Evolutionary conservation across 208 protist genomes (phyloP).

Genomic region (Leishmania braziliensis): DNA sequence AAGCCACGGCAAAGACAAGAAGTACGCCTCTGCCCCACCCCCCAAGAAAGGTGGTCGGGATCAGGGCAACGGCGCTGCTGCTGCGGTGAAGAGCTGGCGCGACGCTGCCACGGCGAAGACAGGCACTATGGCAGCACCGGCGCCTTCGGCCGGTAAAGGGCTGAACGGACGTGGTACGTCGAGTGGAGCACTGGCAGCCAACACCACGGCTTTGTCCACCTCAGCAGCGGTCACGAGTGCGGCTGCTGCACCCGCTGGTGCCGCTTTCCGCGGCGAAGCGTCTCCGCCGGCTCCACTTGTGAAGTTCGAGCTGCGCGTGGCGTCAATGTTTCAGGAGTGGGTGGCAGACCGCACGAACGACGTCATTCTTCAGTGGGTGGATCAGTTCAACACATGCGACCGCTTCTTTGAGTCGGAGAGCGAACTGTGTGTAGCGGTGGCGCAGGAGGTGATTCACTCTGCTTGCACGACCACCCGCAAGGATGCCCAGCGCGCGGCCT

Average conservation of each 20-base stretch:
- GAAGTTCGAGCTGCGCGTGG: slow-evolving; percentile 72
- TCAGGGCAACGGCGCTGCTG: not conserved
- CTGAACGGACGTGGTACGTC: slow-evolving; percentile 21
- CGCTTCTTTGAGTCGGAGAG: slow-evolving; percentile 48
- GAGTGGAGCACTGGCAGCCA: not conserved
- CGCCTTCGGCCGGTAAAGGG: not conserved
- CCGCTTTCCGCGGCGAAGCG: slow-evolving; percentile 20
- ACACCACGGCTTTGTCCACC: not conserved
- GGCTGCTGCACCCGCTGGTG: not conserved
- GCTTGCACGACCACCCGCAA: slow-evolving; percentile 85
- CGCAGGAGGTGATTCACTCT: slow-evolving; percentile 70
- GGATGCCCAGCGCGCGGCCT: slow-evolving; percentile 82
- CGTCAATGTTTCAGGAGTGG: slow-evolving; percentile 78
- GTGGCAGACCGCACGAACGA: slow-evolving; percentile 77
- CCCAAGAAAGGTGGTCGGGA: slow-evolving; percentile 19
- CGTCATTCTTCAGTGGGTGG: slow-evolving; percentile 79
- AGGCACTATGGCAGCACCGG: not conserved
- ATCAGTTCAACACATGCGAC: slow-evolving; percentile 74
- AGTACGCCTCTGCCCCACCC: slow-evolving; percentile 9
- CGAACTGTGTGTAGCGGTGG: slow-evolving; percentile 69
- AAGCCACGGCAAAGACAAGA: slow-evolving; percentile 11
- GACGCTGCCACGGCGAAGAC: slow-evolving; percentile 1
- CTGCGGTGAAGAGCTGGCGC: slow-evolving; percentile 23
- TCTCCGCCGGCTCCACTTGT: slow-evolving; percentile 36
- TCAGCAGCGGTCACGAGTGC: slow-evolving; percentile 5